Percentiles rank a stretch among this genome's conserved stretches.
Conservation (phyloP, 306 rosid species). For the Begonia fuchsioides region DNA sequence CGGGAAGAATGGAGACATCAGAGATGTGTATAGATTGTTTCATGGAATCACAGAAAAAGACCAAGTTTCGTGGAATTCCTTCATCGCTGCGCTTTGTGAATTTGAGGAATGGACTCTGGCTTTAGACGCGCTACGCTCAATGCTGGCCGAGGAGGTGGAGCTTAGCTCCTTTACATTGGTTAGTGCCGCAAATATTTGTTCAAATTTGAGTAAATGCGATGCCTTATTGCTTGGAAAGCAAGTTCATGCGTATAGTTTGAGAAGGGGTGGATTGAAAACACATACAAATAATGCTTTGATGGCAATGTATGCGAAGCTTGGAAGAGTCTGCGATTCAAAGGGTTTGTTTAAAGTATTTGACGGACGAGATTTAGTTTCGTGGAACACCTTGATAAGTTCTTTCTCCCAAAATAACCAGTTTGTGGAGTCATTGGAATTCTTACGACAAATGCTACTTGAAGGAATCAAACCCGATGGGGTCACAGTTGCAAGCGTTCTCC, state of each 20-base stretch:
- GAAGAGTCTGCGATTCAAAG: constrained; percentile 36
- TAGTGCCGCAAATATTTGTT: constrained; percentile 54
- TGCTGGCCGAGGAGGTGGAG: constrained; percentile 35
- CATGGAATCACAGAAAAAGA: constrained; percentile 41
- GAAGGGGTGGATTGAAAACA: constrained; percentile 33
- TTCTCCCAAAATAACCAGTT: constrained; percentile 59
- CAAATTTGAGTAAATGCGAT: constrained; percentile 20
- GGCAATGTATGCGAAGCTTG: constrained; percentile 59
- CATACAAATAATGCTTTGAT: constrained; percentile 65
- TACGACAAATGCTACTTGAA: constrained; percentile 29
- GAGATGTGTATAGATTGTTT: constrained; percentile 35
- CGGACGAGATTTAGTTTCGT: constrained; percentile 54
- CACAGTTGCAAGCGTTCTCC: constrained; percentile 62
- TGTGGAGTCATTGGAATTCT: constrained; percentile 35
- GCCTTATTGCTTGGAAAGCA: constrained; percentile 58
- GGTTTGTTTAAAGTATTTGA: constrained; percentile 50
- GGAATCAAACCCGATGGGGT: constrained; percentile 60
- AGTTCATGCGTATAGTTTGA: constrained; percentile 45
- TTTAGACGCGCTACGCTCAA: constrained; percentile 31
- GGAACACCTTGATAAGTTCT: constrained; percentile 70
- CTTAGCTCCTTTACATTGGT: constrained; percentile 70
- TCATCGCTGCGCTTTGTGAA: constrained; percentile 44
- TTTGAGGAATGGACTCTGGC: constrained; percentile 59
- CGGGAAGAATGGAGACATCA: constrained; percentile 51
- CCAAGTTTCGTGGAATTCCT: constrained; percentile 74